phyloP scores from a whole-genome alignment of 176 grass and related monocot species.

The Tillandsia fasciculata region DNA sequence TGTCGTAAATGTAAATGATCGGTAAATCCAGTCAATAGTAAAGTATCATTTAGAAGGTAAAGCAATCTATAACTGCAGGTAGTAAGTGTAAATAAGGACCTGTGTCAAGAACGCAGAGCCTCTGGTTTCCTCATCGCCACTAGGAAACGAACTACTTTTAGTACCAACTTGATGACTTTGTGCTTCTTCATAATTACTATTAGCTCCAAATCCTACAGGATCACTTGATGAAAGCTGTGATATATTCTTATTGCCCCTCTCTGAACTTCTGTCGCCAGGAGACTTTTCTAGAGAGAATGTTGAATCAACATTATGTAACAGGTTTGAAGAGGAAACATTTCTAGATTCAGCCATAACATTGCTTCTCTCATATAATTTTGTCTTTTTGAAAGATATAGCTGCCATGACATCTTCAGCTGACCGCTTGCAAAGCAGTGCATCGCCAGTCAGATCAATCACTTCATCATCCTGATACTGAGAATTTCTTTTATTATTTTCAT shows the following conservation, averaged over 20 bases:
- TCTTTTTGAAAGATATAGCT: slow-evolving; percentile 47
- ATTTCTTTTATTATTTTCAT: not conserved
- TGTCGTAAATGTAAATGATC: not conserved
- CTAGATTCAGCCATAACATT: slow-evolving; percentile 13
- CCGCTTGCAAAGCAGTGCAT: slow-evolving; percentile 15
- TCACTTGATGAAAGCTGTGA: slow-evolving; percentile 23
- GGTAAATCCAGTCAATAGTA: not conserved
- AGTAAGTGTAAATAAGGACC: slow-evolving; percentile 17
- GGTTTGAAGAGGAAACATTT: slow-evolving; percentile 22
- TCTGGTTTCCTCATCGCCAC: slow-evolving; percentile 33
- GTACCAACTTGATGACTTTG: not conserved
- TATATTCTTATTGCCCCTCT: slow-evolving; percentile 3
- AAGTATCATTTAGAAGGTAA: not conserved
- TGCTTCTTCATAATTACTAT: not conserved
- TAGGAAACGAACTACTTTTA: slow-evolving; percentile 14
- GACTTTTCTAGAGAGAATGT: slow-evolving; percentile 10
- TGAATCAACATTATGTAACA: slow-evolving; percentile 25
- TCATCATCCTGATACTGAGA: slow-evolving; percentile 26
- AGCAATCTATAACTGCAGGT: slow-evolving; percentile 9
- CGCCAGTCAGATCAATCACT: slow-evolving; percentile 37
- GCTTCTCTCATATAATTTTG: slow-evolving; percentile 35
- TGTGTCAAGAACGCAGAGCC: slow-evolving; percentile 59
- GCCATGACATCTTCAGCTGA: slow-evolving; percentile 13
- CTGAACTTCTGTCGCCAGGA: not conserved
- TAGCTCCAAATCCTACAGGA: not conserved